phyloP scores from a whole-genome alignment of 371 early-diverging fungal species.

The Rhizopus delemar region DNA sequence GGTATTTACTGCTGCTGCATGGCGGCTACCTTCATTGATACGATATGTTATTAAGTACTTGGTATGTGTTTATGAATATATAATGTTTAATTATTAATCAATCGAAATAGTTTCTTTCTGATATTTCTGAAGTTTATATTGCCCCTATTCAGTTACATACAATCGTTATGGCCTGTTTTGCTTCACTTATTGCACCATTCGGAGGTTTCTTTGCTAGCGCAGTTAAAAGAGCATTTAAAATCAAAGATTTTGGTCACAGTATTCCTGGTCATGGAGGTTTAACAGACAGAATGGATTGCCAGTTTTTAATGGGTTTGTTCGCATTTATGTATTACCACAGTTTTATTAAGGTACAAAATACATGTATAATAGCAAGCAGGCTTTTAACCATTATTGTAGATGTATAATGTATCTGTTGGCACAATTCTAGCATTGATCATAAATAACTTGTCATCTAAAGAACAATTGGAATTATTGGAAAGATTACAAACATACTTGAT shows the following conservation, averaged over 20 bases:
- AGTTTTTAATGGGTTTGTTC: conserved; percentile 97
- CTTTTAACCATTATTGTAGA: conserved; percentile 13
- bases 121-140: conserved; percentile 48
- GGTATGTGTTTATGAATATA: conserved; percentile 11
- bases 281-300: conserved; percentile 98
- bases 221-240: conserved; percentile 96
- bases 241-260: conserved; percentile 97
- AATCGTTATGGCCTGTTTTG: conserved; percentile 89
- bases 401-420: conserved; percentile 48
- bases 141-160: conserved; percentile 89
- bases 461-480: conserved; percentile 59
- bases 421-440: conserved; percentile 50
- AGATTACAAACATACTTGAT: conserved; percentile 55
- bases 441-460: conserved; percentile 41
- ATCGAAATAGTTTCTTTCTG: conserved; percentile 24
- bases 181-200: conserved; percentile 98
- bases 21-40: conserved; percentile 36
- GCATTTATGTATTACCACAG: conserved; percentile 90
- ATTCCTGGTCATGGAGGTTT: conserved; percentile 99
- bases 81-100: conserved; percentile 6
- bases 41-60: conserved; percentile 27
- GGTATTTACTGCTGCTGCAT: conserved; percentile 49
- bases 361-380: neutral
- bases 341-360: conserved; percentile 70
- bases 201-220: conserved; percentile 99